Conservation (phyloP, 2,329 filamentous ascomycete genomes). For the Calonectria honghensis region DNA sequence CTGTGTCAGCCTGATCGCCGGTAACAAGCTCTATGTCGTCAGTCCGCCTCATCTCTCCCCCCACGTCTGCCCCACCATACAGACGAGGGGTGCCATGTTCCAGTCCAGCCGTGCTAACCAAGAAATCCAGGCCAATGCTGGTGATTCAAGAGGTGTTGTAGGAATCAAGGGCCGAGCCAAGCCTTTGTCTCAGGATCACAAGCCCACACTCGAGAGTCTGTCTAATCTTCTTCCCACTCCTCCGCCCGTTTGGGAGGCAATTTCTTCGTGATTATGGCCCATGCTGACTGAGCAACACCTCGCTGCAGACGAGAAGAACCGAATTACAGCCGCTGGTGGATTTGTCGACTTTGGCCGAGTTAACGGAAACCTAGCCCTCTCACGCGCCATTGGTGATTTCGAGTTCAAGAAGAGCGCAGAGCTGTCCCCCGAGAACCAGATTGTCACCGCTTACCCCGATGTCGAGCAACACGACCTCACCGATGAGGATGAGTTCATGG, state of each 20-base stretch:
- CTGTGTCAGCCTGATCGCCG: slow-evolving; percentile 90
- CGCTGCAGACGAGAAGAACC: slow-evolving; percentile 88
- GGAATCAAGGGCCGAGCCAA: slow-evolving; percentile 98
- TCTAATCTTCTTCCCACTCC: slow-evolving; percentile 42
- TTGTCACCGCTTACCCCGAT: slow-evolving; percentile 97
- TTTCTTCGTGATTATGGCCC: slow-evolving; percentile 27
- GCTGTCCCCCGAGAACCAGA: slow-evolving; percentile 97
- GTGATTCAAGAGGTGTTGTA: slow-evolving; percentile 95
- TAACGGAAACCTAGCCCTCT: slow-evolving; percentile 97
- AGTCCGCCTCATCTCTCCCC: slow-evolving; percentile 64
- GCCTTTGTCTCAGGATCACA: slow-evolving; percentile 99
- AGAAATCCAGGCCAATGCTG: slow-evolving; percentile 87
- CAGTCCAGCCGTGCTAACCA: slow-evolving; percentile 45
- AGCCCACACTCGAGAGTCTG: slow-evolving; percentile 96
- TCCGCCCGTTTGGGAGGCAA: slow-evolving; percentile 4
- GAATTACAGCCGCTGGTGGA: slow-evolving; percentile 95
- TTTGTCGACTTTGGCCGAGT: slow-evolving; percentile 99
- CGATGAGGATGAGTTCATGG: slow-evolving; percentile 96
- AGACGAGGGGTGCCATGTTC: slow-evolving; percentile 41
- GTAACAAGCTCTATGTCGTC: slow-evolving; percentile 96
- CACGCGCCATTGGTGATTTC: slow-evolving; percentile 98
- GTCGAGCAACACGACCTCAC: slow-evolving; percentile 92
- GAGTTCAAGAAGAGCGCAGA: slow-evolving; percentile 99
- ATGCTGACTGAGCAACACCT: slow-evolving; percentile 41
- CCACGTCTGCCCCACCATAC: slow-evolving; percentile 43